Base-by-base conservation (phyloP, 768 basidiomycete species). In the Leucocoprinus leucothites region DNA sequence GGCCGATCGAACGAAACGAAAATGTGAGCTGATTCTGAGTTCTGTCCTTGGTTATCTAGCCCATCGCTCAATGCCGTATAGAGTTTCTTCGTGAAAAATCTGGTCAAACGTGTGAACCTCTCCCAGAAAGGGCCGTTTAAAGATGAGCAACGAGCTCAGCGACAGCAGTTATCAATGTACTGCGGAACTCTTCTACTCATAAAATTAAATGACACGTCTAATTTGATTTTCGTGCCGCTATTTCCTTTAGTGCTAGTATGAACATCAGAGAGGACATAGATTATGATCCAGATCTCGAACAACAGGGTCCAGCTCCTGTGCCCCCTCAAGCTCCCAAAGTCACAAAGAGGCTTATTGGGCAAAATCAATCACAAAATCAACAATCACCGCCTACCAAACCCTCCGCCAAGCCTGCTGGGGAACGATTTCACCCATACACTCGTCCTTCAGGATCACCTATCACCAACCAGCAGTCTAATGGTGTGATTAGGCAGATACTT, bases 141-240 rank as follows among this genome's bases (percentile, higher is more conserved):
- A 36, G 46, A 50, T 3, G 40, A 48, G 21, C 47, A 56, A 31
- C 35, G 31, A 14, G 28, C 26, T 22, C 44, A 62, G 2, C 58
- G 69, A 19, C 45, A 58, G 38, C 53, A 63, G 6, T 59, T 71
- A 16, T 71, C 69, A 34, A 71, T 73, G 71, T 71, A 67, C 16
- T 53, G 56, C 21, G 42, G 19, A 36, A 24, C 41, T 35, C 42
- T 40, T 36, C 25, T 35, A 50, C 21, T 9, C 11, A 16, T 26
- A 16, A n/a, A 9, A 28, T 24, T n/a, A 36, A 18, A 16, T 14
- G 36, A 24, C 22, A 28, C 48, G 49, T n/a, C 59, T 58, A 54
- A 38, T 49, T 54, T 50, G 42, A n/a, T 22, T 16, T 14, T 22
- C 34, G 14, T 38, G 31, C 47, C 38, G 18, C 22, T 13, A 48